Conservation (phyloP, 2,329 filamentous ascomycete genomes). For the Canariomyces notabilis region DNA sequence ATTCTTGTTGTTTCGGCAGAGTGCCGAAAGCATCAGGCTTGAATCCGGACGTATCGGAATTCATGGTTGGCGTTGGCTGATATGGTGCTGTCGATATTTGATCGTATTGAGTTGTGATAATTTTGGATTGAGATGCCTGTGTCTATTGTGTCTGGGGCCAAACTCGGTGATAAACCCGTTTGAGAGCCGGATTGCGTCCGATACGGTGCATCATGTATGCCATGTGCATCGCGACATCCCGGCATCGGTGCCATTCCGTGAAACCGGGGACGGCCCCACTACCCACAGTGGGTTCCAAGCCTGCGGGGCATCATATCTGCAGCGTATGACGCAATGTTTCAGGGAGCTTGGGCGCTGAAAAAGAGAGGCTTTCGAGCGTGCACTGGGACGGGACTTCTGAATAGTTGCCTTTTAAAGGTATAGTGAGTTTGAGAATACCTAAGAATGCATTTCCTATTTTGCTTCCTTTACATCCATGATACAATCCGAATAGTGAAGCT, state of each 20-base stretch:
- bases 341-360: no score
- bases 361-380: no score
- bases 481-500: no score
- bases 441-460: no score
- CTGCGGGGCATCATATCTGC: no score
- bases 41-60: conserved; percentile 38
- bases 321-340: conserved; percentile 18
- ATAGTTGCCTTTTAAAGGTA: no score
- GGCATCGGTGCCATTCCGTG: background rate
- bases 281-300: no score
- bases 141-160: conserved; percentile 32
- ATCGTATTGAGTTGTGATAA: no score
- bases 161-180: background rate
- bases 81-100: background rate
- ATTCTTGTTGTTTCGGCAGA: conserved; percentile 36
- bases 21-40: conserved; percentile 36
- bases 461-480: no score
- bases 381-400: no score
- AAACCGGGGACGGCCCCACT: background rate
- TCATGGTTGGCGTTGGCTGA: conserved; percentile 31
- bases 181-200: background rate
- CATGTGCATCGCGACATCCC: background rate
- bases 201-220: background rate
- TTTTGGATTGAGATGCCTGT: no score
- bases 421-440: no score